Base-by-base conservation (phyloP, 768 basidiomycete genomes). In the Boletus vermiculosoides region DNA sequence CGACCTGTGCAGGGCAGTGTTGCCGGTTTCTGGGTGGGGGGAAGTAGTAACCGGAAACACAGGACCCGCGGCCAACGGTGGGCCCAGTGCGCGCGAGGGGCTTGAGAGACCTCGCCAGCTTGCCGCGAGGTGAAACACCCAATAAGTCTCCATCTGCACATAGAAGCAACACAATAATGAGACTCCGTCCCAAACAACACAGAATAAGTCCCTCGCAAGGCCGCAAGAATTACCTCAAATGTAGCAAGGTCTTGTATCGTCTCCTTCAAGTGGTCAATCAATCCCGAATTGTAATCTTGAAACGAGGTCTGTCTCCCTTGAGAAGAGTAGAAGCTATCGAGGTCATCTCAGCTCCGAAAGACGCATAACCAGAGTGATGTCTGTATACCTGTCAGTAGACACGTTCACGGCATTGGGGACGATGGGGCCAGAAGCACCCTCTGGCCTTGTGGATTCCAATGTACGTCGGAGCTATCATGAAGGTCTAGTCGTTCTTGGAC, bases 271-370 rank as follows among this genome's bases (percentile, higher is more conserved):
- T 78, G 71, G 48, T 82, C 77, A 50, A 92, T 82, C 53, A 92
- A 79, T 63, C 77, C 72, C 33, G 76, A 75, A 68, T 92, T 93
- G 66, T 82, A 76, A 71, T 92, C 90, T 36, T 83, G 83, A 66
- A 92, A 92, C 5, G 88, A 87, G 3, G 90, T 92, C 63, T 85
- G 84, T 60, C 91, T 80, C 45, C 91, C 91, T 74, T 92, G 91
- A 13, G 90, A 91, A 48, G 90, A 90, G 74, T 92, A 92, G 74
- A 92, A 92, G 67, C 90, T 92, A 60, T 25, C 42, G 33, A 40
- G 42, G 11, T 31, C 37, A 42, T 34, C 11, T 65, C 25, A 67
- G 55, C 18, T 49, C n/a, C 37, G n/a, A 46, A 41, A n/a, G 28
- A 44, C 47, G 36, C 46, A 15, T 34, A 22, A 45, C 22, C 12